phyloP scores from a whole-genome alignment of 768 basidiomycete genomes.

The Boletus rubescentipes region DNA sequence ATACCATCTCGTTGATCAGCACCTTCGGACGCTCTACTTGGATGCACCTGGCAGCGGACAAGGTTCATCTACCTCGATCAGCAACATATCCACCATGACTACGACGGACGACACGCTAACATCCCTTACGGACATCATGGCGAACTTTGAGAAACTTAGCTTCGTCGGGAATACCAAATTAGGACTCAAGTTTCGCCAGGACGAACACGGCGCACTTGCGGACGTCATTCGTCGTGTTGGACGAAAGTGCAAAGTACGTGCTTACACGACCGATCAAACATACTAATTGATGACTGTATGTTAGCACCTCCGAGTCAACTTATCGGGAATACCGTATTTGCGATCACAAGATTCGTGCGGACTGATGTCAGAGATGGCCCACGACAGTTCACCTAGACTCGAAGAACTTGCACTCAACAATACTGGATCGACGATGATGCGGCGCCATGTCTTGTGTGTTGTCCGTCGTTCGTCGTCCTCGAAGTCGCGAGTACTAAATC shows the following conservation, averaged over 20 bases:
- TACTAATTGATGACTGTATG: not conserved
- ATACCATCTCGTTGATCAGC: no score
- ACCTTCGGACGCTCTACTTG: conserved; percentile 49
- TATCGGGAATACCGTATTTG: conserved; percentile 52
- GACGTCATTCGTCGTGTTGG: conserved; percentile 54
- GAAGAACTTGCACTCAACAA: no score
- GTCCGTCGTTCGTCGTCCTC: conserved; percentile 46
- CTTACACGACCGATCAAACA: not conserved
- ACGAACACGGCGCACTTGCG: conserved; percentile 36
- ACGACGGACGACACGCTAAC: conserved; percentile 51
- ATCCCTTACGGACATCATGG: conserved; percentile 41
- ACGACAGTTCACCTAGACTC: conserved; percentile 36
- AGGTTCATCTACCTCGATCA: conserved; percentile 43
- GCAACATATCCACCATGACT: conserved; percentile 51
- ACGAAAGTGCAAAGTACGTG: conserved; percentile 52
- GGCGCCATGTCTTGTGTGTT: conserved; percentile 50
- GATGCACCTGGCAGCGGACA: conserved; percentile 56
- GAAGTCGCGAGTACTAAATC: conserved; percentile 59
- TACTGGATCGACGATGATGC: conserved; percentile 62
- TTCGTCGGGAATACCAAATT: conserved; percentile 66
- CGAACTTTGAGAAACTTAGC: conserved; percentile 52
- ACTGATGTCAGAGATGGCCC: conserved; percentile 32
- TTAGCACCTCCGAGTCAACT: conserved; percentile 59
- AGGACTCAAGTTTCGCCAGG: conserved; percentile 35
- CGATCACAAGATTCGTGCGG: conserved; percentile 52